These are phyloP conservation scores for Monosporascus sp. DNA, from an alignment of 2,329 filamentous ascomycete genomes.

Conservation along the genomic window DNA sequence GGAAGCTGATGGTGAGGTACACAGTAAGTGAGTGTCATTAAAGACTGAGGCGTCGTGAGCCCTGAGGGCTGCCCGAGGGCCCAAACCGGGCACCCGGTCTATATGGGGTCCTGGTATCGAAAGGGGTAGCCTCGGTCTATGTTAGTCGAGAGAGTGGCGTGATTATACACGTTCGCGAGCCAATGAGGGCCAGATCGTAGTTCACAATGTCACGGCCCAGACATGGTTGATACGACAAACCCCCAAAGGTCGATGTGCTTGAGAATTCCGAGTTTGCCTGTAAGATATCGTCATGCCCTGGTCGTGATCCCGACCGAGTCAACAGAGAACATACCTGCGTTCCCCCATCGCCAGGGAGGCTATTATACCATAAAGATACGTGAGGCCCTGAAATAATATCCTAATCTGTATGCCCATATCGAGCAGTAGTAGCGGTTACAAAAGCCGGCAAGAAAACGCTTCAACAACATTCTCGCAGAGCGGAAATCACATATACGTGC, in stretches of 20 bases:
- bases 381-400: conserved; percentile 62
- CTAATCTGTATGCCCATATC: conserved; percentile 55
- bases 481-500: not conserved
- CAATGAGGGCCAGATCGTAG: conserved; percentile 83
- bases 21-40: conserved; percentile 52
- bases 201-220: conserved; percentile 63
- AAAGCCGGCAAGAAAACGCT: conserved; percentile 36
- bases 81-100: conserved; percentile 79
- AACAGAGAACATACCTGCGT: conserved; percentile 57
- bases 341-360: conserved; percentile 74
- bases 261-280: conserved; percentile 86
- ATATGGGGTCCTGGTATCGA: conserved; percentile 83
- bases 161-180: conserved; percentile 34
- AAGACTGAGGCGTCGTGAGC: conserved; percentile 77
- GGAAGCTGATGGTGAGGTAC: conserved; percentile 25
- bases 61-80: conserved; percentile 79
- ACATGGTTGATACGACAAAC: conserved; percentile 72
- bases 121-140: conserved; percentile 63
- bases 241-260: conserved; percentile 80
- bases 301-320: not conserved
- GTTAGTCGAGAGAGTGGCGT: not conserved
- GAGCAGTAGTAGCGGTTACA: conserved; percentile 50
- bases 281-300: not conserved
- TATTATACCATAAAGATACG: conserved; percentile 76
- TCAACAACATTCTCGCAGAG: conserved; percentile 12